These are phyloP conservation scores for Dryadomyces sulphureus DNA, from an alignment of 2,329 filamentous ascomycete genomes.

Conservation along the genomic window DNA sequence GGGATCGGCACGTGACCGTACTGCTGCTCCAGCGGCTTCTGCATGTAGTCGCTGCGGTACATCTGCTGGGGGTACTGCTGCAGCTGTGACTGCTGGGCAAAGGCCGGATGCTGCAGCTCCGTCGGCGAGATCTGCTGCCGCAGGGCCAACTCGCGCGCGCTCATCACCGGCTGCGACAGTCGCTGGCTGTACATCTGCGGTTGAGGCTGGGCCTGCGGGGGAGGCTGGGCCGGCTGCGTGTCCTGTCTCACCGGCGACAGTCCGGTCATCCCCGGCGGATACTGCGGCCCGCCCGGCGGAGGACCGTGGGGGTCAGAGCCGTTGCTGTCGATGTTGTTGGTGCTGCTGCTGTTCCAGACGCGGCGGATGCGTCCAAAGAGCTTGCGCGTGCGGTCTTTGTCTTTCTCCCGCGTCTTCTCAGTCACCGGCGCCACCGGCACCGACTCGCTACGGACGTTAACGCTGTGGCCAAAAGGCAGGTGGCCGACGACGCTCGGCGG, in stretches of 20 bases:
- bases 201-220: background rate
- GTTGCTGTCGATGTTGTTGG: background rate
- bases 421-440: too few relatives aligned
- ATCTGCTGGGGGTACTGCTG: background rate
- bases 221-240: background rate
- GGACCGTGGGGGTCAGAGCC: conserved; percentile 9
- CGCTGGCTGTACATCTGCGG: background rate
- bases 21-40: conserved; percentile 16
- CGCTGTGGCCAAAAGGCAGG: background rate
- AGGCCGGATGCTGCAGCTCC: background rate
- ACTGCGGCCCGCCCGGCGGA: conserved; percentile 14
- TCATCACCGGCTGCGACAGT: background rate
- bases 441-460: conserved; percentile 6
- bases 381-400: conserved; percentile 13
- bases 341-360: background rate
- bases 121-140: conserved; percentile 7
- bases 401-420: conserved; percentile 6
- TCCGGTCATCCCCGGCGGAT: conserved; percentile 1
- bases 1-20: conserved; percentile 25
- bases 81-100: background rate
- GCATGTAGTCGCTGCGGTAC: conserved; percentile 3
- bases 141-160: conserved; percentile 3
- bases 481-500: background rate
- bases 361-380: conserved; percentile 8
- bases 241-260: background rate